These are phyloP conservation scores for Fusarium chlamydosporum DNA, from an alignment of 2,329 filamentous ascomycete genomes.

Conservation along the genomic window DNA sequence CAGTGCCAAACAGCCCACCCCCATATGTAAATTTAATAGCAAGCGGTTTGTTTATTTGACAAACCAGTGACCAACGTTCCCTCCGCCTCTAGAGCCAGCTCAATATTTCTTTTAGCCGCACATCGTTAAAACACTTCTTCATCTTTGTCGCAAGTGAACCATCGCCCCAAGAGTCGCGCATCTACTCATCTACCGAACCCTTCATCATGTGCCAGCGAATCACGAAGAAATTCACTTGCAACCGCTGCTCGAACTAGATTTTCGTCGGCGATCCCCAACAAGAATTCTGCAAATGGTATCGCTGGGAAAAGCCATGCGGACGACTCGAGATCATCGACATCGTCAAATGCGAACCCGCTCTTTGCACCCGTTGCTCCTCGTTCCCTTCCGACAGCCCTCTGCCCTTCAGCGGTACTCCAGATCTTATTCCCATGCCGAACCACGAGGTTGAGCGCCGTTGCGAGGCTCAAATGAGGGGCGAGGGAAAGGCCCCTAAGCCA, in stretches of 20 bases:
- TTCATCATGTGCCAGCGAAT: conserved; percentile 3
- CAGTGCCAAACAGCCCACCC: not conserved
- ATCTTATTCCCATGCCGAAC: not conserved
- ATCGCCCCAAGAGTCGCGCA: too few relatives aligned
- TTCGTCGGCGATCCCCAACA: not conserved
- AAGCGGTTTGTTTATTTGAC: too few relatives aligned
- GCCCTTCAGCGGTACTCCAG: not conserved
- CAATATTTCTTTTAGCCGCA: not conserved
- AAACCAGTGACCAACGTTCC: too few relatives aligned
- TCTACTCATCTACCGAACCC: accelerated
- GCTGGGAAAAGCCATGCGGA: not conserved
- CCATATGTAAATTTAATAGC: not conserved
- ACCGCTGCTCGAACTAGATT: not conserved
- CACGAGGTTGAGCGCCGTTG: not conserved
- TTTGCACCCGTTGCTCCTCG: conserved; percentile 3
- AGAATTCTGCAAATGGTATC: not conserved
- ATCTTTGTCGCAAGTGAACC: too few relatives aligned
- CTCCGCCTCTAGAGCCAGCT: not conserved
- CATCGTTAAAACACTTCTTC: not conserved
- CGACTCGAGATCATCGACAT: not conserved
- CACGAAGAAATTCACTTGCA: not conserved
- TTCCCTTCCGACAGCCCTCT: conserved; percentile 3
- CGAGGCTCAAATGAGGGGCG: accelerated
- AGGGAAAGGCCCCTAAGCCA: too few relatives aligned
- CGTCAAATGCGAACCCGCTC: conserved; percentile 2